Evolutionary conservation across 306 rosid species (phyloP).

Genomic region (Quillaja saponaria): DNA sequence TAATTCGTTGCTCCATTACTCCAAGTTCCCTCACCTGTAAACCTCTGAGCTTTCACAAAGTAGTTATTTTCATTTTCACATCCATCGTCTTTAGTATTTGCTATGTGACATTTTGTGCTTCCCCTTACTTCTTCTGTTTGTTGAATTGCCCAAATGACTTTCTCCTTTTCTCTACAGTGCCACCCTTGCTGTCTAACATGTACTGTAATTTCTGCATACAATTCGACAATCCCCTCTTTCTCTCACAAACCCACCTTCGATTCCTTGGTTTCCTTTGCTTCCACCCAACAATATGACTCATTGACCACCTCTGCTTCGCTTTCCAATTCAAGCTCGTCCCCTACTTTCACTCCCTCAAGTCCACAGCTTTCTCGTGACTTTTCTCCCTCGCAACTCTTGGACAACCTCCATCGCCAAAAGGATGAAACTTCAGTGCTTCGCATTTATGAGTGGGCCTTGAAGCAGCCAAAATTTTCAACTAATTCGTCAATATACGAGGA

Average conservation of each 20-base stretch:
- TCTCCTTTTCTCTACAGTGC: conserved; percentile 44
- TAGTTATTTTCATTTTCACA: neutral
- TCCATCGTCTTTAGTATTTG: too few species aligned
- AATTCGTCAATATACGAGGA: conserved; percentile 51
- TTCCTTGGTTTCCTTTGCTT: conserved; percentile 27
- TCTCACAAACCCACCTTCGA: conserved; percentile 29
- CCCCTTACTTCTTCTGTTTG: conserved; percentile 32
- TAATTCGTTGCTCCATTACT: neutral
- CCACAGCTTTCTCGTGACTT: conserved; percentile 58
- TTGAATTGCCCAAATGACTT: conserved; percentile 52
- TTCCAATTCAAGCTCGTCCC: conserved; percentile 17
- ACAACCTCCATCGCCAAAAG: conserved; percentile 63
- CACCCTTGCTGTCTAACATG: conserved; percentile 43
- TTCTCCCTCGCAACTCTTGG: conserved; percentile 65
- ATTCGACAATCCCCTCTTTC: too few species aligned
- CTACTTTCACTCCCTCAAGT: conserved; percentile 15
- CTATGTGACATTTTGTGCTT: too few species aligned
- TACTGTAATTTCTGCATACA: too few species aligned
- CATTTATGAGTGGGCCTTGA: conserved; percentile 68
- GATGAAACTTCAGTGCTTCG: conserved; percentile 68
- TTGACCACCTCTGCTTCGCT: conserved; percentile 25
- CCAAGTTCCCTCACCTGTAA: neutral
- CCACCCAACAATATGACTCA: conserved; percentile 30
- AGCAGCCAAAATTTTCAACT: conserved; percentile 64
- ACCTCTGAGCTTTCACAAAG: neutral